Conservation (phyloP, 331 rosid genomes). For the Quercus tomentella region DNA sequence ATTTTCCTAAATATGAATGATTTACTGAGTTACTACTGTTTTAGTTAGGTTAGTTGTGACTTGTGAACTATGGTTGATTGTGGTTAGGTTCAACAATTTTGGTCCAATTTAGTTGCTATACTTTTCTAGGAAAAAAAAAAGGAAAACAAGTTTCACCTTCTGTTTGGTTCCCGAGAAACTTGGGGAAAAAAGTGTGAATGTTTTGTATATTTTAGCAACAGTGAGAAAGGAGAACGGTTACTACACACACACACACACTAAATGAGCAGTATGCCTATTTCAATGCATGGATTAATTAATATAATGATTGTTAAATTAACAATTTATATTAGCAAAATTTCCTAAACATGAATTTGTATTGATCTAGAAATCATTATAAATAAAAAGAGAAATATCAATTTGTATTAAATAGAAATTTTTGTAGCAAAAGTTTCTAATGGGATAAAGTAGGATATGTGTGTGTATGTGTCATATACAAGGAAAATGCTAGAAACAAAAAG, state of each 20-base stretch:
- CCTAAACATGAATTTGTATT: no score
- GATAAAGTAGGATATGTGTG: background rate
- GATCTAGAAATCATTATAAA: no score
- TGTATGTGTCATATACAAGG: background rate
- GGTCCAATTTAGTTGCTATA: background rate
- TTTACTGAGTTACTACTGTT: background rate
- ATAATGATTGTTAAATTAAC: no score
- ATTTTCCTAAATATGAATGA: no score
- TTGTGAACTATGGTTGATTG: background rate
- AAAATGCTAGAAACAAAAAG: background rate
- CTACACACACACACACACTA: no score
- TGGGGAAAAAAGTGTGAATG: background rate
- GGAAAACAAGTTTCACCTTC: background rate
- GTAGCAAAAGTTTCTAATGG: no score
- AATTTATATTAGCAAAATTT: no score
- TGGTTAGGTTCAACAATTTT: background rate
- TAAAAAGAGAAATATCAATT: no score
- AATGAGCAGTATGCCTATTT: no score
- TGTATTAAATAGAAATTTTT: no score
- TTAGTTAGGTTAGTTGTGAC: background rate
- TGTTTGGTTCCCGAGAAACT: conserved; percentile 1
- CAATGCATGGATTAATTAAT: no score
- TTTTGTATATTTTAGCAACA: background rate
- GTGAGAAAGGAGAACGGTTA: background rate
- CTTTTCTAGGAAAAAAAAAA: background rate